A percentile compares a stretch with the other conserved stretches of the same genome.
These are phyloP conservation scores for Trapa bicornis DNA, from an alignment of 345 rosid genomes.

Conservation along the genomic window DNA sequence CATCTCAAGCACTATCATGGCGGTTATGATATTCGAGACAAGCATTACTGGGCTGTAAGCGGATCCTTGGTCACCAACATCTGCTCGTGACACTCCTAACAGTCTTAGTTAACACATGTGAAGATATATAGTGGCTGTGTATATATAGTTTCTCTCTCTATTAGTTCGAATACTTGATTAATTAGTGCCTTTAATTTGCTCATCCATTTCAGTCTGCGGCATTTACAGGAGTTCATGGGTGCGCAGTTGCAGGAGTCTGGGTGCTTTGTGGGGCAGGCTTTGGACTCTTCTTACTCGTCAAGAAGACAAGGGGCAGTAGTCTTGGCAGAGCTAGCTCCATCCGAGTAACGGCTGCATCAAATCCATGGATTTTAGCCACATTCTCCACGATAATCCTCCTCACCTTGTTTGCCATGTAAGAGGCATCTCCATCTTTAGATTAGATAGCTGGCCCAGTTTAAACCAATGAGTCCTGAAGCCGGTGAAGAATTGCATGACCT, in stretches of 20 bases:
- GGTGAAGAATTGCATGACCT: background rate
- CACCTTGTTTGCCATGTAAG: conserved; percentile 45
- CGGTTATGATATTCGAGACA: conserved; percentile 35
- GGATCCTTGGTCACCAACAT: background rate
- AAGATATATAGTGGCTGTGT: too few species aligned
- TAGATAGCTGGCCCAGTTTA: background rate
- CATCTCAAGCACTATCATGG: conserved; percentile 40
- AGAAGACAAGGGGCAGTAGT: background rate
- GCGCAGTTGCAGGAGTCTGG: conserved; percentile 42
- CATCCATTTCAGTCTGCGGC: conserved; percentile 51
- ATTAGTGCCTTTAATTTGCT: conserved; percentile 9
- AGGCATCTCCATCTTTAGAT: background rate
- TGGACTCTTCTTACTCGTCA: conserved; percentile 23
- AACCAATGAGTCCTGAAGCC: background rate
- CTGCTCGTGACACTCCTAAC: too few species aligned
- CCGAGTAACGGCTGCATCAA: conserved; percentile 7
- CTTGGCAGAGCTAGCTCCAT: background rate
- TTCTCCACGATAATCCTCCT: conserved; percentile 30
- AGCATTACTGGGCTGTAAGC: conserved; percentile 73
- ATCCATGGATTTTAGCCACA: conserved; percentile 16
- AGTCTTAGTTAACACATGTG: background rate
- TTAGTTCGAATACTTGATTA: background rate
- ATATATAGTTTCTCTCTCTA: too few species aligned
- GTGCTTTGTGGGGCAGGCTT: conserved; percentile 34
- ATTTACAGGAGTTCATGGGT: conserved; percentile 67